Evolutionary conservation across 306 rosid species (phyloP).

Genomic region (Astragalus membranaceus): DNA sequence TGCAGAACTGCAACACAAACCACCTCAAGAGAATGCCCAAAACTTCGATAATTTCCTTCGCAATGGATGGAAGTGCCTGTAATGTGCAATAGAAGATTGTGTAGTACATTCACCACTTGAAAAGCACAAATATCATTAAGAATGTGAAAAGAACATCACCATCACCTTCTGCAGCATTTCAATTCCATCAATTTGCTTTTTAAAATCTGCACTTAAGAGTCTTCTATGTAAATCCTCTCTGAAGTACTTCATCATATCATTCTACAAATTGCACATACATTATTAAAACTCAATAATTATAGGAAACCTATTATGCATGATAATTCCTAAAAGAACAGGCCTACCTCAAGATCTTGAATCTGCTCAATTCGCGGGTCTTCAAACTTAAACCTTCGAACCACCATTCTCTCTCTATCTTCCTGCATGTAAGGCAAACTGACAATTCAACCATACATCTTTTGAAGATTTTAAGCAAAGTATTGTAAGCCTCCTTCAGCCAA

Average conservation of each 20-base stretch:
- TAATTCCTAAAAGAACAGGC: neutral
- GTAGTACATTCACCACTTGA: neutral
- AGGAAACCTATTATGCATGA: constrained; percentile 10
- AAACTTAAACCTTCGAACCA: constrained; percentile 84
- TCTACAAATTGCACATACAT: constrained; percentile 43
- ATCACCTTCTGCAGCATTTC: constrained; percentile 92
- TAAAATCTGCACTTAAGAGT: constrained; percentile 86
- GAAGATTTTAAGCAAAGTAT: neutral
- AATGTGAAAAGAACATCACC: constrained; percentile 6
- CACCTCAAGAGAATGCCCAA: constrained; percentile 88
- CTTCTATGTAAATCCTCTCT: constrained; percentile 96
- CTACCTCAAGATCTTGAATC: constrained; percentile 98
- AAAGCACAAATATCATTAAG: neutral
- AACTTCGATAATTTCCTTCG: constrained; percentile 83
- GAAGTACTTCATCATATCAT: constrained; percentile 85
- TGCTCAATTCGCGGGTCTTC: constrained; percentile 93
- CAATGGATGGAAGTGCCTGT: constrained; percentile 83
- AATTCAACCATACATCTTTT: neutral
- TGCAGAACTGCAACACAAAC: no score
- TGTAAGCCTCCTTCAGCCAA: neutral
- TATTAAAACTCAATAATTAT: constrained; percentile 9
- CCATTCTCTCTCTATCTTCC: constrained; percentile 92
- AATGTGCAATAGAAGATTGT: constrained; percentile 12
- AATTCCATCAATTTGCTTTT: constrained; percentile 96
- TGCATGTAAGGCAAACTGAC: constrained; percentile 32